Evolutionary conservation across 768 basidiomycete species (phyloP), one percentile per base, ranked within the genome.

Genomic region (Leccinum subtestaceum): DNA sequence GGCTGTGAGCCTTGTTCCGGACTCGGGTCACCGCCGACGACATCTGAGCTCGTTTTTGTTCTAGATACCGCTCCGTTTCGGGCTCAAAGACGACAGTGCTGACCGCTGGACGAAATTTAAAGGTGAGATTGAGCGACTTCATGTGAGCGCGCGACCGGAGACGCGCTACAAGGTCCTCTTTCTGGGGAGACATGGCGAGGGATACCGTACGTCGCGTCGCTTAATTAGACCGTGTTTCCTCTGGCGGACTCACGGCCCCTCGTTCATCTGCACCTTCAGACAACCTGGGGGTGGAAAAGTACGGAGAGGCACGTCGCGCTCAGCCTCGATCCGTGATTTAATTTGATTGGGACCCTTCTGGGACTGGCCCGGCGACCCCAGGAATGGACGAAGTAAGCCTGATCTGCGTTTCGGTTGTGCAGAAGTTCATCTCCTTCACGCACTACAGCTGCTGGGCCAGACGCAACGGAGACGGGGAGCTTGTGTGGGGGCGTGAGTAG

Each of bases 401-500:
- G 4, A 34, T 48, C 45, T 40, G 17, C 17, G 38, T 19, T 7
- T 34, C 9, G 17, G 46, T 17, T 9, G 15, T 11, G 21, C 10
- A n/a, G 12, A n/a, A 40, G 53, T 56, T 46, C 29, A 58, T 40
- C 25, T 4, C 21, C 29, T 49, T 3, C 50, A n/a, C 12, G 19
- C 23, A 23, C 27, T 29, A 6, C 15, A 51, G 5, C 51, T 86
- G 85, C 62, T 90, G 84, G 84, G 75, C 84, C 0, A 85, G 77
- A 66, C 69, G 83, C 1, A 73, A 86, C 38, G 85, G 84, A 2
- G 86, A 92, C 59, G 87, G 77, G n/a, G 81, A 86, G 52, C 70
- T 89, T 10, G 74, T 74, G 9, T 93, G 91, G 91, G 90, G 90
- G 17, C 90, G 87, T 88, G 63, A 69, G 87, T 81, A 27, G 15